Percentiles rank a stretch among this genome's conserved stretches.
phyloP scores from a whole-genome alignment of 1,139 yeast genomes.

The Diutina sp. region DNA sequence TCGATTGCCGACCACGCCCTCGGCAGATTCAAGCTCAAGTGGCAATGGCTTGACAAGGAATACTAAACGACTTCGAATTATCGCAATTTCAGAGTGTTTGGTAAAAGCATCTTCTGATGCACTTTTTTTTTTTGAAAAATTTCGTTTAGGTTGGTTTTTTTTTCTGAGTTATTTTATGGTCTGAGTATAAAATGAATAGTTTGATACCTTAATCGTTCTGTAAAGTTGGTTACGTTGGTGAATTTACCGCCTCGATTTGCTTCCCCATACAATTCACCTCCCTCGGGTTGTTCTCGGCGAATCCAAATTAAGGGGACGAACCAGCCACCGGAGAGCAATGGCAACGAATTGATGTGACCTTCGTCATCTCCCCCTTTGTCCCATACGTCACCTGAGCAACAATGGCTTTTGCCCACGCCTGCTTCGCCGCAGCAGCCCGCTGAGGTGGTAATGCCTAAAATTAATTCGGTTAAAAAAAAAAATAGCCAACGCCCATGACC shows the following conservation, averaged over 20 bases:
- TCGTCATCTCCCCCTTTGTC: too few relatives aligned
- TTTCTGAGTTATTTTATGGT: background rate
- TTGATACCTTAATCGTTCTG: background rate
- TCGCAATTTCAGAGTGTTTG: background rate
- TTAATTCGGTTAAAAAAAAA: background rate
- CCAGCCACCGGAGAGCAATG: background rate
- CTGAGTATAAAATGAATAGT: background rate
- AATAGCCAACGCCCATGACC: background rate
- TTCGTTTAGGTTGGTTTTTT: background rate
- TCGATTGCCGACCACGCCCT: conserved; percentile 28
- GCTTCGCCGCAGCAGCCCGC: background rate
- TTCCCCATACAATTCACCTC: background rate
- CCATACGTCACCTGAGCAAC: background rate
- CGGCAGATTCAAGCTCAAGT: conserved; percentile 34
- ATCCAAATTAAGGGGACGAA: background rate
- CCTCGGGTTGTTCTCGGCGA: background rate
- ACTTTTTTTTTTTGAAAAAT: background rate
- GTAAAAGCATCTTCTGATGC: background rate
- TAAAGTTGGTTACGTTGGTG: background rate
- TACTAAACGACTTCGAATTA: background rate
- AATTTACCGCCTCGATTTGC: background rate
- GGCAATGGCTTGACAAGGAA: conserved; percentile 15
- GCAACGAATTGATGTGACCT: background rate
- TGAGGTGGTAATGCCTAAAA: background rate
- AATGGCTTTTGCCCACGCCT: background rate